Conservation (phyloP, 2,329 filamentous ascomycete species). For the Zopfia rhizophila region DNA sequence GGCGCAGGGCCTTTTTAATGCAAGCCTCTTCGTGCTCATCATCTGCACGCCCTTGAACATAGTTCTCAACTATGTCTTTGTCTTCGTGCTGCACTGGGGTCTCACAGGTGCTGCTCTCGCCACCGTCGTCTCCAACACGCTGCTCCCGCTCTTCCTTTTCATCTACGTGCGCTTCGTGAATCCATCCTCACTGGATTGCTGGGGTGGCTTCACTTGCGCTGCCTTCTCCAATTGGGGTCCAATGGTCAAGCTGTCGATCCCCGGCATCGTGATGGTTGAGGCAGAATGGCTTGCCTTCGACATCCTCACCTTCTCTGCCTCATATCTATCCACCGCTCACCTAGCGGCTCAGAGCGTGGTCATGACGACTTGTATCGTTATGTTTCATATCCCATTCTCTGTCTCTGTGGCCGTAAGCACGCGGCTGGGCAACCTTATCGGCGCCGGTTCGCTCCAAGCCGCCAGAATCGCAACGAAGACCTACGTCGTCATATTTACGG, state of each 20-base stretch:
- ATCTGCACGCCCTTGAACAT: constrained; percentile 62
- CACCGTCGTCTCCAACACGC: constrained; percentile 60
- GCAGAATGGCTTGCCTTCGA: constrained; percentile 62
- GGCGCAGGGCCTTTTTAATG: constrained; percentile 65
- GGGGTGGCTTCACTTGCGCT: constrained; percentile 77
- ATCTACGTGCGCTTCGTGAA: constrained; percentile 57
- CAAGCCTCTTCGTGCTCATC: constrained; percentile 59
- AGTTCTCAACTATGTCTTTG: constrained; percentile 62
- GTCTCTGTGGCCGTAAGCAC: constrained; percentile 52
- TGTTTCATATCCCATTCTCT: constrained; percentile 54
- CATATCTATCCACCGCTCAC: constrained; percentile 80
- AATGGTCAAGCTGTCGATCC: constrained; percentile 89
- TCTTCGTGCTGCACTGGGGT: constrained; percentile 54
- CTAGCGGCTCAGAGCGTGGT: constrained; percentile 78
- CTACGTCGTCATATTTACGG: constrained; percentile 45
- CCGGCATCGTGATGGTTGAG: constrained; percentile 92
- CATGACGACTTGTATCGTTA: constrained; percentile 48
- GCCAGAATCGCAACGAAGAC: constrained; percentile 46
- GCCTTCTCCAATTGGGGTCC: constrained; percentile 80
- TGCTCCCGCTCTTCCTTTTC: constrained; percentile 61
- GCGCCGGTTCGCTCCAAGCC: constrained; percentile 46
- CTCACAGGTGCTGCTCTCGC: constrained; percentile 64
- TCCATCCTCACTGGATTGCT: constrained; percentile 60
- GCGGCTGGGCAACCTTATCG: constrained; percentile 52
- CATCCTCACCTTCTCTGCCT: constrained; percentile 74